Base-by-base conservation (phyloP, 495 filamentous ascomycete species). In the Penicillium herquei region DNA sequence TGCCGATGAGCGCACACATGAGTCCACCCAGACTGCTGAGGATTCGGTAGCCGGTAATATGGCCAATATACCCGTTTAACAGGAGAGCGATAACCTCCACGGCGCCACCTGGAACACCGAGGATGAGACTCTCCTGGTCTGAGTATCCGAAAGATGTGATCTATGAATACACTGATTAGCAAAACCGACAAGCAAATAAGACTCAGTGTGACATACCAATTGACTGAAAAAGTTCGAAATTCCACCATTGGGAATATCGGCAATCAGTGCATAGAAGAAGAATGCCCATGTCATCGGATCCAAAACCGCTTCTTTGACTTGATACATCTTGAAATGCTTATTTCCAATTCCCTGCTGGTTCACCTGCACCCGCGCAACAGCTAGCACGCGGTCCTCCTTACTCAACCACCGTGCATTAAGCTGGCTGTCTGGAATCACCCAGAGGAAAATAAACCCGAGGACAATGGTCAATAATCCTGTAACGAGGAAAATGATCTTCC, bases 161-260 rank as follows among this genome's bases (percentile, higher is more conserved):
- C 72, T 75, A 54, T 8, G 8, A 0, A 16, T 26, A 41, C 18
- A 3, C 14, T 3, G 13, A 11, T 51, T 21, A 51, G 37, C 49
- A 30, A 42, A 9, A 1, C 2, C 80, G 0, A 6, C 2, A 13
- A 3, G 14, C 81, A 84, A 0, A 72, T 65, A 33, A 12, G 17
- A 16, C 17, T 11, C n/a, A 53, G 30, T 10, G 11, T 17, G 13
- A 66, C 68, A 32, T 47, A 77, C 74, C 66, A 77, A 35, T 66
- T 88, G 85, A 48, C 76, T 84, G 71, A 90, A 90, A 68, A 89
- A 91, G 55, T 89, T 90, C 31, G 72, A 80, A 44, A 91, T 78
- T 11, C 86, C 87, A 17, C 85, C 83, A 58, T 87, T 87, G 1
- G 84, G 84, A 45, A 89, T 87, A 63, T 86, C 79, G 7, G 76